Percentiles rank a stretch among this genome's conserved stretches.
Evolutionary conservation across 345 rosid genomes (phyloP).

Genomic region (Lepidium aucheri): DNA sequence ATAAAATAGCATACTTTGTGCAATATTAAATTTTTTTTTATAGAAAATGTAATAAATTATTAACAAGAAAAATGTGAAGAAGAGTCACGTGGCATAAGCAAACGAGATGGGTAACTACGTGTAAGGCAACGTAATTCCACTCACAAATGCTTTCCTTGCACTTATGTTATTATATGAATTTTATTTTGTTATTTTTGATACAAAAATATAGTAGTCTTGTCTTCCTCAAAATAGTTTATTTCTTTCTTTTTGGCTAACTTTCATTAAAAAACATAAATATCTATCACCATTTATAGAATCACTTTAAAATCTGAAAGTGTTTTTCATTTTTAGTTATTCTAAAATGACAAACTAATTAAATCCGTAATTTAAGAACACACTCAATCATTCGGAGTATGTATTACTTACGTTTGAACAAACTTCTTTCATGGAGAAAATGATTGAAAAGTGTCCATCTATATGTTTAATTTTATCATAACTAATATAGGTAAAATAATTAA

Average conservation of each 20-base stretch:
- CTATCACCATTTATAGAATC: slow-evolving; percentile 8
- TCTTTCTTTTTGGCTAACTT: not conserved
- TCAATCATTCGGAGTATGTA: slow-evolving; percentile 4
- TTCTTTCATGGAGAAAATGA: not conserved
- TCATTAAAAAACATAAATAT: not conserved
- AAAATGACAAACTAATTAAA: slow-evolving; percentile 7
- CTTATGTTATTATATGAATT: not conserved
- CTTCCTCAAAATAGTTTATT: slow-evolving; percentile 8
- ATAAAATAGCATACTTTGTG: too few species aligned
- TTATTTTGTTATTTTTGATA: too few species aligned
- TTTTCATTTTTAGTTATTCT: not conserved
- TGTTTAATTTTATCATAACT: not conserved
- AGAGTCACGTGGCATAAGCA: slow-evolving; percentile 33
- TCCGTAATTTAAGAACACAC: not conserved
- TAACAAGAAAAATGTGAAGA: slow-evolving; percentile 4
- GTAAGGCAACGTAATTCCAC: slow-evolving; percentile 28
- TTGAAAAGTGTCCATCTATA: not conserved
- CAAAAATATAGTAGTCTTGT: not conserved
- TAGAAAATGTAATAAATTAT: not conserved
- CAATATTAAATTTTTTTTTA: not conserved
- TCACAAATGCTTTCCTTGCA: slow-evolving; percentile 29
- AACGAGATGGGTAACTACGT: slow-evolving; percentile 27
- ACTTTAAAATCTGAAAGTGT: not conserved
- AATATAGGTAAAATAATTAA: not conserved
- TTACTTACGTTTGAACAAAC: not conserved